These are phyloP conservation scores for Brassica juncea DNA, from an alignment of 345 rosid genomes.

Conservation along the genomic window DNA sequence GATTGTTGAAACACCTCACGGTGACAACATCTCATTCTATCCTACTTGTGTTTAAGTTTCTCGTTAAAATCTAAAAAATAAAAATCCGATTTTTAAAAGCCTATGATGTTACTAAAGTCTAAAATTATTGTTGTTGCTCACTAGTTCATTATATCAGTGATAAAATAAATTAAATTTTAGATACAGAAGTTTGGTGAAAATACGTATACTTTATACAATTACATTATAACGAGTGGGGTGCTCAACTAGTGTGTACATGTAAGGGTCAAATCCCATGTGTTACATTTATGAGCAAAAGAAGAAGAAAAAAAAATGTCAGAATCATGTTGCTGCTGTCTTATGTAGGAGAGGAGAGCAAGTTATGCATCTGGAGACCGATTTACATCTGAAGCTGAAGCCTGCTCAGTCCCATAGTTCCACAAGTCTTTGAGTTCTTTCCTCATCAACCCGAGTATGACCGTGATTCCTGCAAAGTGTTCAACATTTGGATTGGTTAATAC, in stretches of 20 bases:
- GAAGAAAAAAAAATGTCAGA: background rate
- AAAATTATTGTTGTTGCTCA: too few relatives aligned
- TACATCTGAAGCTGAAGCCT: constrained; percentile 32
- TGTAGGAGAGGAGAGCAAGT: background rate
- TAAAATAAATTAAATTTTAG: background rate
- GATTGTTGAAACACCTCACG: too few relatives aligned
- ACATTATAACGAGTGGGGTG: constrained; percentile 8
- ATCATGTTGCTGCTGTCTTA: background rate
- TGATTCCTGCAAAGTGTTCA: constrained; percentile 48
- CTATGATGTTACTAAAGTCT: too few relatives aligned
- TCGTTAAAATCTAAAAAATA: too few relatives aligned
- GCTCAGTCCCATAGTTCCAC: constrained; percentile 54
- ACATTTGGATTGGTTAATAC: background rate
- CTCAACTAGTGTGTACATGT: constrained; percentile 13
- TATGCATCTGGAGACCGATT: constrained; percentile 28
- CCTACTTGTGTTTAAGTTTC: too few relatives aligned
- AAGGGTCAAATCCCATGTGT: constrained; percentile 22
- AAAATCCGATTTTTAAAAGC: too few relatives aligned
- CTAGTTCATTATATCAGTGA: background rate
- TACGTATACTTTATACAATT: constrained; percentile 2
- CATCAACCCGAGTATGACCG: constrained; percentile 54
- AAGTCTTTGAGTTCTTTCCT: constrained; percentile 70
- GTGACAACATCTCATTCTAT: too few relatives aligned
- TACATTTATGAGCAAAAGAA: background rate
- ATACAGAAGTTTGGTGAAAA: background rate